phyloP scores from a whole-genome alignment of 2,329 filamentous ascomycete genomes.

The Cercospora beticola region DNA sequence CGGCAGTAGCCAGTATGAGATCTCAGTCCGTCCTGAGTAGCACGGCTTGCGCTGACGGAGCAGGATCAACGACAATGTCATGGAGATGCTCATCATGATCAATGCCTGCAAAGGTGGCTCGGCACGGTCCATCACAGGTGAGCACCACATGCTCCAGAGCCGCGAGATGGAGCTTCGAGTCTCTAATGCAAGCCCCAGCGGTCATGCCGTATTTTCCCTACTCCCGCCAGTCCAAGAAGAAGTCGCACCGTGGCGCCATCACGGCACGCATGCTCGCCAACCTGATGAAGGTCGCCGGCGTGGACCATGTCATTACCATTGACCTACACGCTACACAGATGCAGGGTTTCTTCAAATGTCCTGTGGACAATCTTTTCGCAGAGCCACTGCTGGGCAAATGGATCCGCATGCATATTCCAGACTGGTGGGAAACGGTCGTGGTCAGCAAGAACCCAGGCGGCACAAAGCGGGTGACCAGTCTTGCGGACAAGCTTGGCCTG shows the following conservation, averaged over 20 bases:
- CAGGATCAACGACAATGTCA: conserved; percentile 94
- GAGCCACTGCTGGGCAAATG: conserved; percentile 93
- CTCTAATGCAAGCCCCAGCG: conserved; percentile 51
- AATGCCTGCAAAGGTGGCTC: conserved; percentile 97
- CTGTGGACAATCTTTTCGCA: conserved; percentile 94
- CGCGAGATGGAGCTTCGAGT: background rate
- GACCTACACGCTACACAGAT: conserved; percentile 93
- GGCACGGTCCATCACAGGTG: conserved; percentile 93
- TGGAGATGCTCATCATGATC: conserved; percentile 94
- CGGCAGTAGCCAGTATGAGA: conserved; percentile 70
- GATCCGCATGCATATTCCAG: conserved; percentile 83
- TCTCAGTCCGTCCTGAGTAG: conserved; percentile 10
- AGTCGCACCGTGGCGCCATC: conserved; percentile 92
- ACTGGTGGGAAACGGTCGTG: conserved; percentile 89
- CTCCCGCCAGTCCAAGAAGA: conserved; percentile 98
- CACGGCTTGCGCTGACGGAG: conserved; percentile 26
- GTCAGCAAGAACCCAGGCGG: conserved; percentile 98
- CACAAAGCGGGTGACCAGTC: conserved; percentile 92
- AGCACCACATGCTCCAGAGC: conserved; percentile 33
- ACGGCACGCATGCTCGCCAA: conserved; percentile 97
- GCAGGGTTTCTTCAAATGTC: conserved; percentile 98
- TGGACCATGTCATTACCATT: conserved; percentile 96
- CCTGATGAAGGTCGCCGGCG: conserved; percentile 85
- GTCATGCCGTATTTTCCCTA: conserved; percentile 98
- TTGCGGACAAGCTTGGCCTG: conserved; percentile 92